Evolutionary conservation across 768 basidiomycete species (phyloP), one percentile per base, ranked within the genome.

Genomic region (Gloeopeniophorella convolvens): DNA sequence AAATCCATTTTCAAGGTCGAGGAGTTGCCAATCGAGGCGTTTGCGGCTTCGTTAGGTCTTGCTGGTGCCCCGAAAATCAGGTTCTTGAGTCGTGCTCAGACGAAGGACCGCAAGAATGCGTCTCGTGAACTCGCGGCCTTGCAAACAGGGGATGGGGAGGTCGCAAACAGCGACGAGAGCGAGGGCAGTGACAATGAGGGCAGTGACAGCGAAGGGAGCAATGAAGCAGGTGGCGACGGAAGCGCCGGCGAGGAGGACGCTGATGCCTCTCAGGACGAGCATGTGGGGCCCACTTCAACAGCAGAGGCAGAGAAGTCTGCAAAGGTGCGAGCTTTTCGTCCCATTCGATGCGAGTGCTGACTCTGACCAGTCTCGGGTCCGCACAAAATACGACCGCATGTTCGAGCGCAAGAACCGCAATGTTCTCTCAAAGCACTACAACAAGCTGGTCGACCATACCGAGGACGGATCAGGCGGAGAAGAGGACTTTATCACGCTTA

Each of bases 371-470:
- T 18, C 42, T 31, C 70, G 67, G 35, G 83, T 87, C 0, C 80
- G 88, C 43, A 97, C 95, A 3, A 97, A 95, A 68, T 96, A 97
- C 65, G 95, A 97, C 66, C 81, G 90, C 45, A 97, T 99, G 93
- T 98, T 97, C 64, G 87, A 89, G 62, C 81, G 94, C 49, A 95
- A 90, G 66, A 97, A 96, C 64, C 94, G 96, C 65, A 85, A 82
- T 56, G 83, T 97, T 42, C 76, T 97, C 27, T 91, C 93, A 0
- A 79, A 83, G 52, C 93, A 96, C 66, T 97, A 96, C 70, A 76
- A 72, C 50, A 91, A 89, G 62, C 82, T 99, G 32, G 72, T 98
- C 52, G 87, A 89, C 54, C 84, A 84, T 57, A 72, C 71, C 34
- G 70, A 67, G 8, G 71, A 65, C 11, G 68, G 62, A 10, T 60